Evolutionary conservation across 2,329 filamentous ascomycete species (phyloP).

Genomic region (Plectosphaerella cucumerina): DNA sequence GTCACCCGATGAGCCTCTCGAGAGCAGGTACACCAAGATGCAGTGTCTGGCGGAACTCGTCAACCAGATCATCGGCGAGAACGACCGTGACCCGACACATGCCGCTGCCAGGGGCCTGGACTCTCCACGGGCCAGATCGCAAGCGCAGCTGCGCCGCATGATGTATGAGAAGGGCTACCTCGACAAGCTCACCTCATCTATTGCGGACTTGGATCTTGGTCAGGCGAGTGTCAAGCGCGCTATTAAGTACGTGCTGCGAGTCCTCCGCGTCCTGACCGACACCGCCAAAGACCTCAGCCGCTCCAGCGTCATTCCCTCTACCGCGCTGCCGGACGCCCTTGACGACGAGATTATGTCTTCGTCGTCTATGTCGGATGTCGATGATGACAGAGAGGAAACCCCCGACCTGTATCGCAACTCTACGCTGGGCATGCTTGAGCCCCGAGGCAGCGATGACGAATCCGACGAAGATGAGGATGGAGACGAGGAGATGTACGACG

Average conservation of each 20-base stretch:
- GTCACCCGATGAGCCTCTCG: conserved; percentile 71
- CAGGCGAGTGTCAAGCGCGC: conserved; percentile 90
- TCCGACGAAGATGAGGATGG: conserved; percentile 68
- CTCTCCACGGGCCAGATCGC: conserved; percentile 49
- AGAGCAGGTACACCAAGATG: conserved; percentile 83
- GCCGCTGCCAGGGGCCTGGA: conserved; percentile 29
- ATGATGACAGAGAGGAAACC: conserved; percentile 86
- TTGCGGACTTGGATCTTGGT: conserved; percentile 92
- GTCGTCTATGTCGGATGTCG: conserved; percentile 83
- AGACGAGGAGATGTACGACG: conserved; percentile 89
- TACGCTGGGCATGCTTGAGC: conserved; percentile 89
- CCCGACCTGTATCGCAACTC: conserved; percentile 97
- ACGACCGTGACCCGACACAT: conserved; percentile 53
- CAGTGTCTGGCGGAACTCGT: conserved; percentile 87
- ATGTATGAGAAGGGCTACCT: conserved; percentile 99
- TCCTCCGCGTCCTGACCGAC: conserved; percentile 80
- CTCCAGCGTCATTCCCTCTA: conserved; percentile 66
- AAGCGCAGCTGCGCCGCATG: conserved; percentile 81
- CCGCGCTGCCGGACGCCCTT: conserved; percentile 61
- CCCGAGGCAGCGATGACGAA: conserved; percentile 74
- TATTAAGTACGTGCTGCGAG: conserved; percentile 92
- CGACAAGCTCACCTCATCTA: conserved; percentile 80
- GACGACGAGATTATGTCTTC: conserved; percentile 86
- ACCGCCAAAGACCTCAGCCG: conserved; percentile 85
- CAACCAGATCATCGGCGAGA: conserved; percentile 83